Percentiles rank a stretch among this genome's conserved stretches.
phyloP scores from a whole-genome alignment of 106 monocot species.

The Dendrobium chrysotoxum region DNA sequence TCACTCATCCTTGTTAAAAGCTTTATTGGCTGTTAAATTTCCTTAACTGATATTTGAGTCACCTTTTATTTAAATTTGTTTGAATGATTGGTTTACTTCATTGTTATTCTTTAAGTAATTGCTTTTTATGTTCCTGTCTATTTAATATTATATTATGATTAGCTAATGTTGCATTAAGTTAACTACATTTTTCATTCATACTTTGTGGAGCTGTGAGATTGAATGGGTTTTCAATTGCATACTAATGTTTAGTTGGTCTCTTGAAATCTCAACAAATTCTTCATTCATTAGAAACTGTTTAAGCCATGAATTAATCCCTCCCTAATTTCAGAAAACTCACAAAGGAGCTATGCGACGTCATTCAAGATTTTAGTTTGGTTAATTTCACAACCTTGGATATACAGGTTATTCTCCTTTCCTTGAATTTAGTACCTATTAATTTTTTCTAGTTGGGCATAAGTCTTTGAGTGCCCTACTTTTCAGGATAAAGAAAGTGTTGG shows the following conservation, averaged over 20 bases:
- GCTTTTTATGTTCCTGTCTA: background rate
- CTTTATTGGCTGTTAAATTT: background rate
- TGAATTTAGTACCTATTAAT: background rate
- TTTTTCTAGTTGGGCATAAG: background rate
- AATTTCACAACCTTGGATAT: conserved; percentile 88
- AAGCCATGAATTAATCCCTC: background rate
- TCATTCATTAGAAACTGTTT: background rate
- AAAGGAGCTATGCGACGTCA: conserved; percentile 73
- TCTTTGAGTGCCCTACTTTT: conserved; percentile 1
- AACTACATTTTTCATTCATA: background rate
- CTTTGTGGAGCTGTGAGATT: background rate
- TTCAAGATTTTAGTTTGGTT: conserved; percentile 79
- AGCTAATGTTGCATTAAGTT: background rate
- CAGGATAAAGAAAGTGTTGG: conserved; percentile 98
- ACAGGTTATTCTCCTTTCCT: conserved; percentile 35
- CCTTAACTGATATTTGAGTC: background rate
- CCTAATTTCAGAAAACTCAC: conserved; percentile 69
- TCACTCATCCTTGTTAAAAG: background rate
- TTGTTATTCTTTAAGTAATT: background rate
- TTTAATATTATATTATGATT: background rate
- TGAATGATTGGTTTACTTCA: background rate
- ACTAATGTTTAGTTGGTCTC: background rate
- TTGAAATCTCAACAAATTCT: background rate
- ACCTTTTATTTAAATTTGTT: background rate
- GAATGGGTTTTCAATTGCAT: background rate